Conservation (phyloP, 495 filamentous ascomycete genomes). For the Lentithecium fluviatile region DNA sequence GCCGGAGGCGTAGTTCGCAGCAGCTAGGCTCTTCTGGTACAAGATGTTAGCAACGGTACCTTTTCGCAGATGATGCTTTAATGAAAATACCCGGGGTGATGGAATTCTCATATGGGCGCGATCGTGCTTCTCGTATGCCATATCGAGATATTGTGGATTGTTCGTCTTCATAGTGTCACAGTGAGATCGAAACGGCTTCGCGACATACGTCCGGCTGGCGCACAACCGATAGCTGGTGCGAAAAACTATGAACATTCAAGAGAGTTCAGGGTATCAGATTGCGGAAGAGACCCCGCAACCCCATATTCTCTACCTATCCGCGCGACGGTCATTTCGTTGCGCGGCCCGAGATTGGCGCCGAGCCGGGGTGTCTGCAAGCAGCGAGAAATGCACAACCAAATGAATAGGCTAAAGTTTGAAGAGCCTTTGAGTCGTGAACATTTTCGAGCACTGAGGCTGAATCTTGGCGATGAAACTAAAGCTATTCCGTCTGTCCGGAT, state of each 20-base stretch:
- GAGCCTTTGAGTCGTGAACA: too few relatives aligned
- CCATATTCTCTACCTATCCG: too few relatives aligned
- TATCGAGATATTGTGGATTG: background rate
- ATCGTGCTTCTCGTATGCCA: background rate
- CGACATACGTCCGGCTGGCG: too few relatives aligned
- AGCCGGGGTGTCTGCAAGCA: background rate
- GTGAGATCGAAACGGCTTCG: too few relatives aligned
- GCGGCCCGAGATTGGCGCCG: background rate
- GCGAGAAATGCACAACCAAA: background rate
- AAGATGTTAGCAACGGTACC: conserved; percentile 1
- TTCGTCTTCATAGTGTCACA: background rate
- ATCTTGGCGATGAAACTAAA: too few relatives aligned
- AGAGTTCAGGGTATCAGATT: too few relatives aligned
- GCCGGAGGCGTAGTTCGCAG: background rate
- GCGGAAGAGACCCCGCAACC: too few relatives aligned
- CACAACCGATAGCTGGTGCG: too few relatives aligned
- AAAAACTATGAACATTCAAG: too few relatives aligned
- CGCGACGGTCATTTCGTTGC: background rate
- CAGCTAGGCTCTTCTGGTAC: background rate
- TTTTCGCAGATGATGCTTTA: conserved; percentile 6
- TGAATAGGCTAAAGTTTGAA: conserved; percentile 9
- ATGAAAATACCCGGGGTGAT: conserved; percentile 12
- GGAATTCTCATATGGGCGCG: conserved; percentile 1
- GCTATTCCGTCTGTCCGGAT: background rate
- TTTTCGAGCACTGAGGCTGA: too few relatives aligned